Evolutionary conservation across 805 yeast genomes (phyloP).

Genomic region (Candida pseudofarinosa): DNA sequence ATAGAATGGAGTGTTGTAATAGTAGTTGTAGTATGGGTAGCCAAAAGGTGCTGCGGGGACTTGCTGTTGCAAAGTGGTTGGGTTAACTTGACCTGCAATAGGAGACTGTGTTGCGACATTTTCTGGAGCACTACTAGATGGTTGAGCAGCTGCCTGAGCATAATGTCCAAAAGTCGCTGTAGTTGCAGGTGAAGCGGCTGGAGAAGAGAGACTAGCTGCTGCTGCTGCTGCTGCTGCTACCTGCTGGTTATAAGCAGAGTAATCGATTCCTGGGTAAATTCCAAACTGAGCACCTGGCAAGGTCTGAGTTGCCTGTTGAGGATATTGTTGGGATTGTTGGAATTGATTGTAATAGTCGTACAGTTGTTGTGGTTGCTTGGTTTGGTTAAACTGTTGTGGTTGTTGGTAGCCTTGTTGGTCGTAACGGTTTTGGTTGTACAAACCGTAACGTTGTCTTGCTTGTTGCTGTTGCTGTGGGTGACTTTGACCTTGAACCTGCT

Average conservation of each 20-base stretch:
- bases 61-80: slow-evolving; percentile 26
- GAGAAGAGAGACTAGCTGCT: slow-evolving; percentile 25
- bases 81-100: slow-evolving; percentile 14
- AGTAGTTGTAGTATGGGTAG: slow-evolving; percentile 40
- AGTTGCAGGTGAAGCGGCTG: slow-evolving; percentile 22
- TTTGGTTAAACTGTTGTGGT: slow-evolving; percentile 14
- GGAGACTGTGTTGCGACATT: slow-evolving; percentile 21
- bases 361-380: slow-evolving; percentile 24
- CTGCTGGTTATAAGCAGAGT: slow-evolving; percentile 36
- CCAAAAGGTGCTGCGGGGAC: slow-evolving; percentile 38
- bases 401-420: slow-evolving; percentile 11
- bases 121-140: slow-evolving; percentile 15
- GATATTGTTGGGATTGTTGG: slow-evolving; percentile 38
- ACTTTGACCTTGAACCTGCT: slow-evolving; percentile 13
- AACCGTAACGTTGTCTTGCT: slow-evolving; percentile 14
- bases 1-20: slow-evolving; percentile 39
- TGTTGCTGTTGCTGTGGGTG: slow-evolving; percentile 9
- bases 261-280: slow-evolving; percentile 43
- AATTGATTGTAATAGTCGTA: slow-evolving; percentile 31
- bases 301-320: slow-evolving; percentile 37
- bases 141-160: slow-evolving; percentile 15
- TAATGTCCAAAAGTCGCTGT: slow-evolving; percentile 20
- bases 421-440: slow-evolving; percentile 12
- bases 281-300: slow-evolving; percentile 39
- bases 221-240: slow-evolving; percentile 25